Base-by-base conservation (phyloP, 2,329 filamentous ascomycete species). In the Xylariaceae sp. region DNA sequence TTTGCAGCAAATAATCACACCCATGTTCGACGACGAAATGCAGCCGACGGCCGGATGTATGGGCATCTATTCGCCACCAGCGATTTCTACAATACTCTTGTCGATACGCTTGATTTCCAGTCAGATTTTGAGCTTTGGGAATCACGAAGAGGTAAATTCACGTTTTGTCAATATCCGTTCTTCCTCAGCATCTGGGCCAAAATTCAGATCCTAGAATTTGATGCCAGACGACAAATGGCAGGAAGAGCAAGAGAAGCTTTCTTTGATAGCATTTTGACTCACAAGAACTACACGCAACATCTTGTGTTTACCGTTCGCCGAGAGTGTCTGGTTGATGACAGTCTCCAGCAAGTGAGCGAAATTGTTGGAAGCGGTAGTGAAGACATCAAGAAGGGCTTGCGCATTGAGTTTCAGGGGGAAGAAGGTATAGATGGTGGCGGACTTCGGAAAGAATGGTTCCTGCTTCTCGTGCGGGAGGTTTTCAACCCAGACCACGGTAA, bases 161-260 rank as follows among this genome's bases (percentile, higher is more conserved):
- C 89, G 0, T 96, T 97, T 70, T 96, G 92, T 71, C 90, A 96
- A 71, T 96, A 95, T 68, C 91, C 92, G 0, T 95, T 96, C 69
- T 87, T 96, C 66, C 79, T 97, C 47, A 96, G 91, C 62, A 92
- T 97, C 64, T 92, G 90, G 78, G 88, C 92, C 34, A 97, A 97
- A 74, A 96, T 94, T 60, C 88, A 88, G 64, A 93, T 96, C 51
- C 79, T 96, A 67, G 91, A 96, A 70, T 84, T 95, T 68, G 92
- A 97, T 73, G 90, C 91, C 6, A 85, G 87, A 63, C 84, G 92
- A 6, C 91, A 96, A 73, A 96, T 96, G 92, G 87, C 91, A 69
- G 86, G 85, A 64, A 93, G 91, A 72, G 92, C 92, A 8, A 82
- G 92, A 53, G 90, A 96, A 70, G 91, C 92, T 2, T 96, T 96